Conservation (phyloP, 306 rosid genomes). For the Cicer arietinum region DNA sequence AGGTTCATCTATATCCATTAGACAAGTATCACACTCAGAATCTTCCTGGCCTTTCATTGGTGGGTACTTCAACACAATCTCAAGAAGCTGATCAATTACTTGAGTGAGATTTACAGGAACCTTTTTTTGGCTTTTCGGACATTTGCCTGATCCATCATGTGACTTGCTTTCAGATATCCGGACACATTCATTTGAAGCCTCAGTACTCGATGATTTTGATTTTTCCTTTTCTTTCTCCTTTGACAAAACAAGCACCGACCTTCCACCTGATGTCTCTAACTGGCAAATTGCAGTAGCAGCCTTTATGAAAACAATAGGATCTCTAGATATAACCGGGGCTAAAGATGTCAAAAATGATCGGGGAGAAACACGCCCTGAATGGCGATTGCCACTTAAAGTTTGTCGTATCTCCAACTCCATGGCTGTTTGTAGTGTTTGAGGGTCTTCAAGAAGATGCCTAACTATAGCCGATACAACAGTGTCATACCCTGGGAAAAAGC, state of each 20-base stretch:
- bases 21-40: slow-evolving; percentile 53
- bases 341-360: slow-evolving; percentile 82
- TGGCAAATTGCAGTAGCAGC: slow-evolving; percentile 92
- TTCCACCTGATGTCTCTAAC: slow-evolving; percentile 91
- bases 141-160: slow-evolving; percentile 78
- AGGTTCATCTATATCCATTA: slow-evolving; percentile 96
- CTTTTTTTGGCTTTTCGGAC: slow-evolving; percentile 85
- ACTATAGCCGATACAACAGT: slow-evolving; percentile 94
- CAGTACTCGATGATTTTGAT: slow-evolving; percentile 65
- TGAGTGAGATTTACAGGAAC: slow-evolving; percentile 88
- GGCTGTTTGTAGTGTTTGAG: slow-evolving; percentile 93
- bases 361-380: slow-evolving; percentile 79
- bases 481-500: slow-evolving; percentile 97
- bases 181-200: slow-evolving; percentile 78
- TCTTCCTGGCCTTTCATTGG: slow-evolving; percentile 61
- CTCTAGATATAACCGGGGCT: slow-evolving; percentile 96
- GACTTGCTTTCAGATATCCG: slow-evolving; percentile 82
- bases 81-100: slow-evolving; percentile 96
- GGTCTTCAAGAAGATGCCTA: slow-evolving; percentile 98
- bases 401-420: slow-evolving; percentile 97
- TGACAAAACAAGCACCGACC: slow-evolving; percentile 75
- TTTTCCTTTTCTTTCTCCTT: slow-evolving; percentile 96
- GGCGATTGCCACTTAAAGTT: slow-evolving; percentile 80
- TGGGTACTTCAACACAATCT: slow-evolving; percentile 85
- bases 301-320: slow-evolving; percentile 93